phyloP scores from a whole-genome alignment of 441 rosid genomes.

The Pelargonium citronellum region DNA sequence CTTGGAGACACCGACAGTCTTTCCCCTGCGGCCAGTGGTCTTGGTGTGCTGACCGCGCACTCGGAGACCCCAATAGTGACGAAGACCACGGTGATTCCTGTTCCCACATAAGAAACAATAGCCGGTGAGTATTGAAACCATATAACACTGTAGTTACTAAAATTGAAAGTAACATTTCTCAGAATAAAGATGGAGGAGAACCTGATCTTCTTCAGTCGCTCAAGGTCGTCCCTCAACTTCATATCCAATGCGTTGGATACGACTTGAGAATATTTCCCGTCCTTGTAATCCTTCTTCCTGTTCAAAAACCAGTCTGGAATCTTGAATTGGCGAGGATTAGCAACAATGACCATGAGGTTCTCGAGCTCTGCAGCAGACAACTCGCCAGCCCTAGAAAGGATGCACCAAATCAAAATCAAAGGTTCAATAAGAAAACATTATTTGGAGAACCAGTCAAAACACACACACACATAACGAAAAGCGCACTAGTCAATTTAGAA shows the following conservation, averaged over 20 bases:
- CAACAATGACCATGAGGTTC: constrained; percentile 27
- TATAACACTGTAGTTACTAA: neutral
- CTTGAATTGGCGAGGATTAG: constrained; percentile 29
- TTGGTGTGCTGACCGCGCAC: constrained; percentile 30
- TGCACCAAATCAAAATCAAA: constrained; percentile 12
- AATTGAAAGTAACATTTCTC: neutral
- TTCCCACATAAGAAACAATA: neutral
- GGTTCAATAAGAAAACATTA: neutral
- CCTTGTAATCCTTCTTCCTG: constrained; percentile 33
- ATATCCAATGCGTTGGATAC: constrained; percentile 30
- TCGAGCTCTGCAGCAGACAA: constrained; percentile 29
- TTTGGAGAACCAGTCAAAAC: neutral
- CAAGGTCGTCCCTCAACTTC: constrained; percentile 30
- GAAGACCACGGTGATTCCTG: constrained; percentile 30
- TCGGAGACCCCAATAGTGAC: constrained; percentile 28
- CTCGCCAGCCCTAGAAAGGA: constrained; percentile 24
- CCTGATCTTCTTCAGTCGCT: constrained; percentile 32
- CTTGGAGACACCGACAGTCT: neutral
- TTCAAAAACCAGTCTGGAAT: constrained; percentile 29
- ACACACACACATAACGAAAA: neutral
- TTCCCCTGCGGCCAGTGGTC: constrained; percentile 1
- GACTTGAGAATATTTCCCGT: constrained; percentile 29
- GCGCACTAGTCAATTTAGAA: too few species aligned
- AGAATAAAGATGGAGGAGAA: neutral
- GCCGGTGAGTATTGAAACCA: neutral